phyloP scores from a whole-genome alignment of 2,329 filamentous ascomycete species.

The Ophiostoma perfectum region DNA sequence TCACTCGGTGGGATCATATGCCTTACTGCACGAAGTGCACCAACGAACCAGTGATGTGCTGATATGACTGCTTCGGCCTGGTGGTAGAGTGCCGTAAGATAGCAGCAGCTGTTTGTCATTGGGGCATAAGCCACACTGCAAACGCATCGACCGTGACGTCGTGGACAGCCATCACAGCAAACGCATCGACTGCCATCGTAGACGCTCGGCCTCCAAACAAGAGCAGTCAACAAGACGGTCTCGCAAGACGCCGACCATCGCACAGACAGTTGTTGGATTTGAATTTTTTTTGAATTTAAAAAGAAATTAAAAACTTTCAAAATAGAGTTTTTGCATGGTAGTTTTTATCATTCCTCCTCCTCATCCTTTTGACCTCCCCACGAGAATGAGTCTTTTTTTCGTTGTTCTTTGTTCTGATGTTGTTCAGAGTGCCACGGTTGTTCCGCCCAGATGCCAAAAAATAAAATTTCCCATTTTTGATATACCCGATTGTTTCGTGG shows the following conservation, averaged over 20 bases:
- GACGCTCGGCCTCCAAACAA: too few relatives aligned
- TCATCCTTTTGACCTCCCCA: not conserved
- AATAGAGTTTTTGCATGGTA: not conserved
- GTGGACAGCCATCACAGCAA: too few relatives aligned
- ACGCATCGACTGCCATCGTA: too few relatives aligned
- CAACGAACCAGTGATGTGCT: too few relatives aligned
- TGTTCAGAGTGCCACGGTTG: slow-evolving; percentile 3
- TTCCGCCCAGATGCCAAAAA: slow-evolving; percentile 10
- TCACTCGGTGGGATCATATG: too few relatives aligned
- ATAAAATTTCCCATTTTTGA: slow-evolving; percentile 14
- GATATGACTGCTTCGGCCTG: too few relatives aligned
- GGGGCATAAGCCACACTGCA: too few relatives aligned
- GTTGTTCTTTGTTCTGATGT: not conserved
- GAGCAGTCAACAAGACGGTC: not conserved
- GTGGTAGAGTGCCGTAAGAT: too few relatives aligned
- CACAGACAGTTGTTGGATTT: not conserved
- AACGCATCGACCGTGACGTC: too few relatives aligned
- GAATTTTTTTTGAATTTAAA: not conserved
- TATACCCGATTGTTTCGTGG: slow-evolving; percentile 9
- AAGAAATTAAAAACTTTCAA: not conserved
- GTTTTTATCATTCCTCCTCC: not conserved
- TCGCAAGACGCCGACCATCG: not conserved
- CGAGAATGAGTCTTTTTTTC: not conserved
- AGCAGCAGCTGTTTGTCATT: too few relatives aligned
- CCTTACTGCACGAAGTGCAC: too few relatives aligned